These are phyloP conservation scores for Phytophthora brassicae DNA, from an alignment of 352 stramenopile species.

Conservation along the genomic window DNA sequence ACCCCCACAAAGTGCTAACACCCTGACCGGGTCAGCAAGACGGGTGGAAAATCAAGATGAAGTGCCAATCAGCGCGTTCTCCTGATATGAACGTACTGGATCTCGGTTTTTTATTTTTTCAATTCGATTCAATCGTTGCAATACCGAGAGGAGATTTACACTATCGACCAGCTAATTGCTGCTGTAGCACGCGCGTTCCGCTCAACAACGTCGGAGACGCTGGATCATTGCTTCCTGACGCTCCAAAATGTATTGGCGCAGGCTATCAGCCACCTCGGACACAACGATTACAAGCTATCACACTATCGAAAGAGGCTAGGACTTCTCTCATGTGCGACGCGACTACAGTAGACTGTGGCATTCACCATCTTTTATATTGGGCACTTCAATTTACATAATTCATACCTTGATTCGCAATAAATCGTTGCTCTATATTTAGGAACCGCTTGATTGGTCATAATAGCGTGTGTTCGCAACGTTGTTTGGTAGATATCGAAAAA, in stretches of 20 bases:
- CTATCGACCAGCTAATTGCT: background rate
- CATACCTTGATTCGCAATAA: background rate
- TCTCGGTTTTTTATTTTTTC: background rate
- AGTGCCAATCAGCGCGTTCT: background rate
- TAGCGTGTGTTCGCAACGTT: background rate
- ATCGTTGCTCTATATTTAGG: background rate
- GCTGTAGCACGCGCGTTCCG: background rate
- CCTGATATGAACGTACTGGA: background rate
- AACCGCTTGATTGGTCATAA: background rate
- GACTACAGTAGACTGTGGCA: background rate
- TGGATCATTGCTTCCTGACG: slow-evolving; percentile 4
- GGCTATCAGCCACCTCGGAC: slow-evolving; percentile 3
- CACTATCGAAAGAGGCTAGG: slow-evolving; percentile 3
- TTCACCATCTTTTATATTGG: slow-evolving; percentile 8
- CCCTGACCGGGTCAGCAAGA: too few relatives aligned
- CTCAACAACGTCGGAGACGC: background rate
- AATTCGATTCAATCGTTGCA: background rate
- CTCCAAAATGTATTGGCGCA: slow-evolving; percentile 4
- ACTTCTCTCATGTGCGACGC: background rate
- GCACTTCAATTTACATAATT: slow-evolving; percentile 7
- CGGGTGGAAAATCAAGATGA: background rate
- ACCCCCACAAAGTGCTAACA: too few relatives aligned
- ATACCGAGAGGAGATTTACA: slow-evolving; percentile 7
- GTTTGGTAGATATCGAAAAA: slow-evolving; percentile 2
- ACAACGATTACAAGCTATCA: slow-evolving; percentile 14